Evolutionary conservation across 345 rosid genomes (phyloP), one percentile per base, ranked within the genome.

Genomic region (Eucalyptus rudis): DNA sequence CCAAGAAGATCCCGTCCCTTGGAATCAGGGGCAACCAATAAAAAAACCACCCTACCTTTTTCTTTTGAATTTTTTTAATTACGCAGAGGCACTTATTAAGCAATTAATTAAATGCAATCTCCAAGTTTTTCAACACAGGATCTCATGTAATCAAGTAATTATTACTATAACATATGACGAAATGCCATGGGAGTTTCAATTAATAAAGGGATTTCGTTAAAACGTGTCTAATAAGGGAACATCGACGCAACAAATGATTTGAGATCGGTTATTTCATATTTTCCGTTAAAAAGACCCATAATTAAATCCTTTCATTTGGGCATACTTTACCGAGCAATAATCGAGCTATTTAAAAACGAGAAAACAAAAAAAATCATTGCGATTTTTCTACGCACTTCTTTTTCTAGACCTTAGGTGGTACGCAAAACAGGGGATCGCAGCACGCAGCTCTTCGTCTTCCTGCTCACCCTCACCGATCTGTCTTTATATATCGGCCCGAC

Each of bases 371-470:
- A 19, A 19, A 19, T 0, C 24, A 10, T 76, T 20, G 27, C 12
- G 12, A 76, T 0, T 71, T 76, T 40, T 36, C 43, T 36, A 10
- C 7, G 83, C 83, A 40, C 8, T 76, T 44, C 45, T 20, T 76
- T 76, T 40, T 22, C 54, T 49, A 3, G 36, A 24, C 52, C 68
- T 90, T 86, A 1, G 68, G 50, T 90, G 87, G 89, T 90, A 88
- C 89, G 40, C 27, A 85, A 16, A 24, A 91, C 88, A 94, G 91
- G 22, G 20, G 20, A 95, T 91, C 31, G 8, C 31, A 44, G 3
- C 31, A 89, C 76, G 7, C 29, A 81, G 13, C 24, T 66, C 40
- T 31, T 24, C 68, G 0, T 59, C 80, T 17, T 33, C 44, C 19
- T 98, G 92, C 5, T 40, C 43, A 40, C 43, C 43, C 43, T 40